phyloP scores from a whole-genome alignment of 495 filamentous ascomycete species.

The Jackrogersella multiformis region DNA sequence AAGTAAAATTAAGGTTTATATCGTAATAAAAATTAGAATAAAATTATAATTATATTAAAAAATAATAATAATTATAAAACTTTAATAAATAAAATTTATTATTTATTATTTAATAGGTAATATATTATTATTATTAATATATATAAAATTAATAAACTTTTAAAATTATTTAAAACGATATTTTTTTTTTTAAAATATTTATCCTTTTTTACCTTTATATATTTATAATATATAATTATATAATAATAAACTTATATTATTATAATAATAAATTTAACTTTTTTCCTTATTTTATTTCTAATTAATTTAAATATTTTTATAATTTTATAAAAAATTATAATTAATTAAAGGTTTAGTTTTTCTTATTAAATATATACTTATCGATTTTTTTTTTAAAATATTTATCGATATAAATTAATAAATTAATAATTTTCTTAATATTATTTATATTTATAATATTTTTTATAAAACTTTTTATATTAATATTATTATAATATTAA shows the following conservation, averaged over 20 bases:
- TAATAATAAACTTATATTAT: background rate
- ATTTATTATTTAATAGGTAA: background rate
- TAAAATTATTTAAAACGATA: background rate
- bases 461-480: background rate
- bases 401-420: background rate
- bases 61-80: background rate
- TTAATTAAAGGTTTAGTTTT: background rate
- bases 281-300: background rate
- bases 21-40: background rate
- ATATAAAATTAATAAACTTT: background rate
- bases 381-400: background rate
- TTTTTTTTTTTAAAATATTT: background rate
- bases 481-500: background rate
- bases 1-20: background rate
- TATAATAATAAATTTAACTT: background rate
- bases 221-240: background rate
- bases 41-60: background rate
- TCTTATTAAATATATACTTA: background rate
- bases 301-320: background rate
- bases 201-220: background rate
- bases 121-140: conserved; percentile 1
- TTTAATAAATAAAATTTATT: background rate
- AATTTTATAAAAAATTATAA: background rate
- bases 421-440: background rate
- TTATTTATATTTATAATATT: background rate